phyloP scores from a whole-genome alignment of 768 basidiomycete species.

The Pleurotus giganteus region DNA sequence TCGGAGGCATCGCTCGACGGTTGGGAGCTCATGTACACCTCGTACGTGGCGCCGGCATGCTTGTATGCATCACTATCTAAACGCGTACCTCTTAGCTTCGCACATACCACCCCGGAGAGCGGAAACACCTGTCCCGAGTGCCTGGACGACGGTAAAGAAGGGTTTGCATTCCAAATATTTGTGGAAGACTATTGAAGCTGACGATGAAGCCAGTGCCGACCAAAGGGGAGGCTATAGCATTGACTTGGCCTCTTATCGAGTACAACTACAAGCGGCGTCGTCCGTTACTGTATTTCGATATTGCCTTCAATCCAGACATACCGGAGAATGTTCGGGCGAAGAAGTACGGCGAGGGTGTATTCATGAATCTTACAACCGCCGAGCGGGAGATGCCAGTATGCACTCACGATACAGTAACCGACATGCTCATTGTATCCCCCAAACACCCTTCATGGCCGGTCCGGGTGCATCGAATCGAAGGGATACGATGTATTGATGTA shows the following conservation, averaged over 20 bases:
- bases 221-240: constrained; percentile 1
- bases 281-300: constrained; percentile 47
- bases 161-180: neutral
- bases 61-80: neutral
- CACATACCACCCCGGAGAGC: constrained; percentile 5
- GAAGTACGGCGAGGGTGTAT: constrained; percentile 19
- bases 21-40: constrained; percentile 1
- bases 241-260: constrained; percentile 20
- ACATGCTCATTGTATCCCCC: constrained; percentile 49
- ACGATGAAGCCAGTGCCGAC: neutral
- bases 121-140: neutral
- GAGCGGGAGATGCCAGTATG: constrained; percentile 44
- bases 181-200: neutral
- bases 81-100: neutral
- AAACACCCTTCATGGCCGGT: constrained; percentile 33
- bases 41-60: constrained; percentile 2
- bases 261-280: constrained; percentile 26
- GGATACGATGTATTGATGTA: constrained; percentile 55
- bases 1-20: constrained; percentile 7
- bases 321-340: constrained; percentile 8
- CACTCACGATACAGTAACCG: constrained; percentile 37
- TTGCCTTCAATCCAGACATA: constrained; percentile 39
- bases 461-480: constrained; percentile 40
- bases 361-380: constrained; percentile 28
- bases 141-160: constrained; percentile 9